phyloP scores from a whole-genome alignment of 257 asterid genomes.

The Solanum sparsipilum region DNA sequence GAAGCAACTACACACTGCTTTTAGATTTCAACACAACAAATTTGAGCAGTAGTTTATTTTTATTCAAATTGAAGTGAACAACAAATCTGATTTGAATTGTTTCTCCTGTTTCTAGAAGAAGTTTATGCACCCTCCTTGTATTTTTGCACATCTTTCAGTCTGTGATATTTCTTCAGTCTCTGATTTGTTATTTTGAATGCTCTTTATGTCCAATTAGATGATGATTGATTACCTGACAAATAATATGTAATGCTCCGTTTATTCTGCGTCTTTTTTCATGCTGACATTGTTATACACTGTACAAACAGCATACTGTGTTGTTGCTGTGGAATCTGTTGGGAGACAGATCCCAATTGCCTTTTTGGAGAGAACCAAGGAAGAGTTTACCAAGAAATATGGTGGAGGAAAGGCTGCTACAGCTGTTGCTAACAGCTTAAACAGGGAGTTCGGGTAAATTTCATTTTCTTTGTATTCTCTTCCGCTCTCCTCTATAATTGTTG shows the following conservation, averaged over 20 bases:
- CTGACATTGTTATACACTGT: background rate
- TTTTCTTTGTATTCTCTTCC: background rate
- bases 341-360: slow-evolving; percentile 80
- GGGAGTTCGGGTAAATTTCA: slow-evolving; percentile 64
- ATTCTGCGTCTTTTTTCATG: background rate
- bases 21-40: background rate
- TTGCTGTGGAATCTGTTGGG: slow-evolving; percentile 89
- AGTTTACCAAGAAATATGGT: slow-evolving; percentile 75
- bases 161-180: background rate
- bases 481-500: background rate
- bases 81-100: background rate
- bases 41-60: background rate
- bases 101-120: background rate
- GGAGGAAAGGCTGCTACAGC: slow-evolving; percentile 98
- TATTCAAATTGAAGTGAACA: background rate
- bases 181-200: background rate
- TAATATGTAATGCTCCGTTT: background rate
- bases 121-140: background rate
- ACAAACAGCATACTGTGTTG: slow-evolving; percentile 75
- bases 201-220: background rate
- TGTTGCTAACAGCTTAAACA: slow-evolving; percentile 67
- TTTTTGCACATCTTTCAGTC: background rate
- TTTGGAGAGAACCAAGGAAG: slow-evolving; percentile 83
- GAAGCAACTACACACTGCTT: background rate
- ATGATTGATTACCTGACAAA: background rate